phyloP scores from a whole-genome alignment of 1,284 basidiomycete species.

The Puccinia polysora region DNA sequence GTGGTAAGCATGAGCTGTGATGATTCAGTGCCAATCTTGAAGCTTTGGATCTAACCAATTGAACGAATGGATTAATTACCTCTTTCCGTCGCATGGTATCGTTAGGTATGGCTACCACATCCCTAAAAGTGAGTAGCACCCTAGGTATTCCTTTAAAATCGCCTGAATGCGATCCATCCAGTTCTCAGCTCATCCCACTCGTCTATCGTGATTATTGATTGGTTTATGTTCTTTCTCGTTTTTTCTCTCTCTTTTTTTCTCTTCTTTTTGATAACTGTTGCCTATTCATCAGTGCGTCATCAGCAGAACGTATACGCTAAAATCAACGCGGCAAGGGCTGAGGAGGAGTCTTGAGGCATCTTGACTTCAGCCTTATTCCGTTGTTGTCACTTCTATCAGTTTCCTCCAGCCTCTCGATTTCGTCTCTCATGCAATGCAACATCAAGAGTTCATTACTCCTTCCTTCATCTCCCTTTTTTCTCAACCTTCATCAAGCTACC shows the following conservation, averaged over 20 bases:
- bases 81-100: neutral
- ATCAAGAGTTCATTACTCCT: too few relatives aligned
- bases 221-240: neutral
- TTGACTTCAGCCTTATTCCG: too few relatives aligned
- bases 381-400: too few relatives aligned
- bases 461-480: too few relatives aligned
- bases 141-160: neutral
- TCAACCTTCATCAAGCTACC: too few relatives aligned
- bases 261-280: neutral
- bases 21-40: too few relatives aligned
- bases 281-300: conserved; percentile 26
- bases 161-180: neutral
- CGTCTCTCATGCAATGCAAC: too few relatives aligned
- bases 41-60: neutral
- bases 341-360: conserved; percentile 21
- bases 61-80: neutral
- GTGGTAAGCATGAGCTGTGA: conserved; percentile 23
- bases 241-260: neutral
- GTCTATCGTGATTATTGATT: too few relatives aligned
- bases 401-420: too few relatives aligned
- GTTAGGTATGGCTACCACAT: conserved; percentile 39
- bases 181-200: too few relatives aligned
- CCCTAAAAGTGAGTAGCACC: conserved; percentile 28
- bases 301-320: conserved; percentile 36
- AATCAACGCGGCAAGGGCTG: conserved; percentile 25